phyloP scores from a whole-genome alignment of 2,329 filamentous ascomycete species.

The Sordariomycetes sp. region DNA sequence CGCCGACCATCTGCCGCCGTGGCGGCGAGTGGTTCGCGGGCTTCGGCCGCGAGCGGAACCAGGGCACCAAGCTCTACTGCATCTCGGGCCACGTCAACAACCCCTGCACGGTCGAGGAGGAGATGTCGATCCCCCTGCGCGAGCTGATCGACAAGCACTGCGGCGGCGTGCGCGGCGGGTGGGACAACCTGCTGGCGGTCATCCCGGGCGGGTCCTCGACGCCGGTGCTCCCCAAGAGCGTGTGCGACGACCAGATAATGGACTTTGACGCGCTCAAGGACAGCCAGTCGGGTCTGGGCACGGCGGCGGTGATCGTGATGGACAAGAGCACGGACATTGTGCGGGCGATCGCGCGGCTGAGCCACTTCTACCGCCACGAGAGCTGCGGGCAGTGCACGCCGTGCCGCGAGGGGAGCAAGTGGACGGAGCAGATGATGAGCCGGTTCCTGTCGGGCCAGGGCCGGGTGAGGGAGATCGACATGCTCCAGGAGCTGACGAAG shows the following conservation, averaged over 20 bases:
- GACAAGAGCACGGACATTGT: conserved; percentile 97
- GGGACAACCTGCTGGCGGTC: conserved; percentile 93
- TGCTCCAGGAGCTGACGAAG: conserved; percentile 98
- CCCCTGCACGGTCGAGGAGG: conserved; percentile 94
- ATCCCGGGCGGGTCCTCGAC: conserved; percentile 97
- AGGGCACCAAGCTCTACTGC: conserved; percentile 95
- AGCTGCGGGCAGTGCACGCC: conserved; percentile 97
- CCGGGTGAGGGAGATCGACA: conserved; percentile 88
- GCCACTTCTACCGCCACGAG: conserved; percentile 97
- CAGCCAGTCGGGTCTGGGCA: conserved; percentile 92
- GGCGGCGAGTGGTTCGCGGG: conserved; percentile 86
- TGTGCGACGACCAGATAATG: conserved; percentile 96
- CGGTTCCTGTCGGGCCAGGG: conserved; percentile 89
- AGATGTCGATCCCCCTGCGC: conserved; percentile 94
- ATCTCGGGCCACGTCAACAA: conserved; percentile 99
- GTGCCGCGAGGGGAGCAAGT: conserved; percentile 98
- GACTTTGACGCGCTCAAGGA: conserved; percentile 98
- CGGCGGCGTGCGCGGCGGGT: conserved; percentile 89
- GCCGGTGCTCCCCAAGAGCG: conserved; percentile 77
- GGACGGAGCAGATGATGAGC: conserved; percentile 98
- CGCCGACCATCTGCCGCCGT: conserved; percentile 88
- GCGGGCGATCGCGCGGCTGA: conserved; percentile 82
- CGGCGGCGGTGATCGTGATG: conserved; percentile 97
- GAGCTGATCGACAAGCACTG: conserved; percentile 98
- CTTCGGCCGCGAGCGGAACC: conserved; percentile 92